Evolutionary conservation across 2,329 filamentous ascomycete genomes (phyloP).

Genomic region (Ceratocystis cubensis): DNA sequence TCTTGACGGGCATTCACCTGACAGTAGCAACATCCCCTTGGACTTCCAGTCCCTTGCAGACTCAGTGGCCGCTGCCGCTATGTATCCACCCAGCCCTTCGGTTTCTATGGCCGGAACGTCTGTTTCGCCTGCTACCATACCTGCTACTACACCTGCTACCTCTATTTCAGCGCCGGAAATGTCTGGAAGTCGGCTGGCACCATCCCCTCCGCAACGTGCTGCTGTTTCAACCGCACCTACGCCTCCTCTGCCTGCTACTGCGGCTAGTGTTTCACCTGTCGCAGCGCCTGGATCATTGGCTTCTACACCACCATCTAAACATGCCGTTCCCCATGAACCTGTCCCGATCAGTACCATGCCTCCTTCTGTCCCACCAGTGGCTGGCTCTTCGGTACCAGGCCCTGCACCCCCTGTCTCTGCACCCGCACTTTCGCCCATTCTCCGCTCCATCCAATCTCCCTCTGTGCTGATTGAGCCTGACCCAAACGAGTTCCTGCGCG

Average conservation of each 20-base stretch:
- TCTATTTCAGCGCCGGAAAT: not conserved
- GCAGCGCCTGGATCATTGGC: slow-evolving; percentile 21
- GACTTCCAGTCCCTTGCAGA: slow-evolving; percentile 4
- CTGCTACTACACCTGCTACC: slow-evolving; percentile 22
- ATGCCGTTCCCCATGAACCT: slow-evolving; percentile 22
- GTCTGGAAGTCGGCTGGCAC: not conserved
- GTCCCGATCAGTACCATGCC: slow-evolving; percentile 16
- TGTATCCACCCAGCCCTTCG: slow-evolving; percentile 22
- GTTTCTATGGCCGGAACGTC: slow-evolving; percentile 22
- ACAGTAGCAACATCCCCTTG: slow-evolving; percentile 23
- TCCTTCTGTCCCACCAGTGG: slow-evolving; percentile 1
- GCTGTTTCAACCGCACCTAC: slow-evolving; percentile 25
- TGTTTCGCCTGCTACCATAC: slow-evolving; percentile 25
- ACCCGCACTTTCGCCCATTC: slow-evolving; percentile 38
- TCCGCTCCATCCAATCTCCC: slow-evolving; percentile 37
- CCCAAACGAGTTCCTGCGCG: slow-evolving; percentile 61
- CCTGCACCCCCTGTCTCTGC: slow-evolving; percentile 21
- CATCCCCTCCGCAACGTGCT: slow-evolving; percentile 10
- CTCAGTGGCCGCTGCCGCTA: not conserved
- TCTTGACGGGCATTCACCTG: slow-evolving; percentile 39
- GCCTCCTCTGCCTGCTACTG: slow-evolving; percentile 5
- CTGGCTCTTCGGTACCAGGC: slow-evolving; percentile 22
- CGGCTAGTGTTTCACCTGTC: slow-evolving; percentile 18
- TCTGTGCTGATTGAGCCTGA: slow-evolving; percentile 55
- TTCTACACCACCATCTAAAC: slow-evolving; percentile 23